Base-by-base conservation (phyloP, 2,329 filamentous ascomycete species). In the Exophiala oligosperma region DNA sequence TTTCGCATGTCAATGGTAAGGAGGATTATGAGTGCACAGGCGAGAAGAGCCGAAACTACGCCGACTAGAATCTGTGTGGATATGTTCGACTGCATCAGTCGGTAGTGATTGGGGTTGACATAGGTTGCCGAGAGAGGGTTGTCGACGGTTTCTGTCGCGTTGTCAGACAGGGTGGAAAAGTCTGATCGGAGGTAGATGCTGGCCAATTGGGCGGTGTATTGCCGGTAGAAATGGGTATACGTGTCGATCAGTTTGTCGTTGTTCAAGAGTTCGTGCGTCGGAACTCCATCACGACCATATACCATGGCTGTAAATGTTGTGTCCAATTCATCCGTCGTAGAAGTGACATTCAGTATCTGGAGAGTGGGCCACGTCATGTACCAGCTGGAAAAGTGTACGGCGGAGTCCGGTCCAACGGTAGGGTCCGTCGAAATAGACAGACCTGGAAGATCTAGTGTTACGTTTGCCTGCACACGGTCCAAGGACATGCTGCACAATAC, bases 381-480 rank as follows among this genome's bases (percentile, higher is more conserved):
- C 14, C 32, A 60, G 28, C 51, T 50, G 40, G 57, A 60, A 28
- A 60, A 63, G 47, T 55, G 57, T 7, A 52, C 52, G 6, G 54
- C 54, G 17, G 60, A 60, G 29, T 49, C 48, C 12, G 54, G 44
- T 1, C 49, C 40, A 11, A 58, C 51, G 9, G 29, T 47, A 4
- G 60, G 57, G 2, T 52, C 43, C 14, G 35, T 53, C 9, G 44
- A 21, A 21, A 63, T 58, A 12, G 54, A 47, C 14, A 52, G 53
- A 56, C 55, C 49, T 1, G 61, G 61, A 28, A 64, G 43, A 14
- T 49, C 37, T 23, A 66, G 57, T 9, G 44, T 61, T n/a, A 53
- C 53, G n/a, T 62, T 60, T 3, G 61, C 54, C 12, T 68, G 52
- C 3, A 67, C 59, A 43, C 62, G 56, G n/a, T 68, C 60, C 9